These are phyloP conservation scores for Candida sithepensis DNA, from an alignment of 805 yeast species.

Conservation along the genomic window DNA sequence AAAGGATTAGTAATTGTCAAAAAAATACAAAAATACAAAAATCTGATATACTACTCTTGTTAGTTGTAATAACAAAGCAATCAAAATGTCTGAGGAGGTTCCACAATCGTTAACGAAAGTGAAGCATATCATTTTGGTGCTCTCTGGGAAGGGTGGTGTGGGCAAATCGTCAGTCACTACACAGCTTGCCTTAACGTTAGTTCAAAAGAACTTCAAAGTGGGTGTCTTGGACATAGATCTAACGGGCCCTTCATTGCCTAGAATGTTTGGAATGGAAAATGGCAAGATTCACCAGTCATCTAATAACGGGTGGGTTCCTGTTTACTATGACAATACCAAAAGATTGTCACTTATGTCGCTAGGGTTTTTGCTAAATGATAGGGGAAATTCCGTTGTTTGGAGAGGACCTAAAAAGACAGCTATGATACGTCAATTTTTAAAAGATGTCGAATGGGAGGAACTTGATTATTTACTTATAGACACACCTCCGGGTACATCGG, in stretches of 20 bases:
- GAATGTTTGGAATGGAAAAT: slow-evolving; percentile 90
- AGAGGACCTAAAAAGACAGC: slow-evolving; percentile 98
- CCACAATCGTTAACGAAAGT: slow-evolving; percentile 41
- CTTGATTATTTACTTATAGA: slow-evolving; percentile 82
- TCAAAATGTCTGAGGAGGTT: slow-evolving; percentile 14
- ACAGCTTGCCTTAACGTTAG: slow-evolving; percentile 83
- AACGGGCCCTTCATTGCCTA: slow-evolving; percentile 94
- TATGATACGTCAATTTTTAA: slow-evolving; percentile 90
- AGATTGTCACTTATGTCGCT: slow-evolving; percentile 74
- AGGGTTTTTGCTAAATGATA: slow-evolving; percentile 78
- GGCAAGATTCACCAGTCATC: slow-evolving; percentile 76
- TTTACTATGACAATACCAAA: slow-evolving; percentile 41
- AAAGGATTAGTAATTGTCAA: too few species aligned
- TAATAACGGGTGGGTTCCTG: slow-evolving; percentile 96
- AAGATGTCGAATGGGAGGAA: slow-evolving; percentile 88
- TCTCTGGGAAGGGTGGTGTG: slow-evolving; percentile 96
- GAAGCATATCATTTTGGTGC: slow-evolving; percentile 73
- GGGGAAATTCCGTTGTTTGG: slow-evolving; percentile 96
- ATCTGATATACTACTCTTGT: too few species aligned
- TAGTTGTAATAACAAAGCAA: too few species aligned
- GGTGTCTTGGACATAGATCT: slow-evolving; percentile 94
- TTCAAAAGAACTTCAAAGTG: slow-evolving; percentile 68
- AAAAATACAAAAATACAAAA: too few species aligned
- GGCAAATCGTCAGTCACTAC: slow-evolving; percentile 96
- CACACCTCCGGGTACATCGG: slow-evolving; percentile 99